Percentiles rank a stretch among this genome's conserved stretches.
phyloP scores from a whole-genome alignment of 331 rosid species.

The Quercus tomentella region DNA sequence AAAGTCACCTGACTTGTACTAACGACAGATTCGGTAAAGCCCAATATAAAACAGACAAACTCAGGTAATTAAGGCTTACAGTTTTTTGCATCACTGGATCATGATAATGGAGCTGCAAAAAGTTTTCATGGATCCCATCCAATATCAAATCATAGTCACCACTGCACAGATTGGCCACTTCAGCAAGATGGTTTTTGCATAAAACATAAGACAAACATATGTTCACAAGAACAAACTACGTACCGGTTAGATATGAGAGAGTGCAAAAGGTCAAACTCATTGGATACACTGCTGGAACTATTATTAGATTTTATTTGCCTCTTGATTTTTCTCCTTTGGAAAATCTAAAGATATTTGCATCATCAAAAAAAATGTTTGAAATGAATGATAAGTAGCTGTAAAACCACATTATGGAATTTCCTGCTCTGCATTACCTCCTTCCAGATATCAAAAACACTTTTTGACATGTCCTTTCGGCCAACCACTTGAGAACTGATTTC shows the following conservation, averaged over 20 bases:
- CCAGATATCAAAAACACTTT: constrained; percentile 76
- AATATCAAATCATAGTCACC: constrained; percentile 81
- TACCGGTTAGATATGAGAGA: constrained; percentile 77
- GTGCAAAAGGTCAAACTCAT: constrained; percentile 66
- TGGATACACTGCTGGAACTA: constrained; percentile 26
- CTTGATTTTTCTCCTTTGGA: constrained; percentile 66
- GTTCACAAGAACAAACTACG: constrained; percentile 27
- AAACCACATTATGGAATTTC: constrained; percentile 12
- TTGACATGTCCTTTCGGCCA: constrained; percentile 80
- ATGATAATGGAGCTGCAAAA: constrained; percentile 83
- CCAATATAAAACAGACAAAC: constrained; percentile 12
- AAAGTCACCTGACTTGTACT: constrained; percentile 25
- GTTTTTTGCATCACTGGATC: constrained; percentile 94
- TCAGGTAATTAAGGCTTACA: constrained; percentile 42
- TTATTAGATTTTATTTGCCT: constrained; percentile 44
- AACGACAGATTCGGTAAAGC: constrained; percentile 15
- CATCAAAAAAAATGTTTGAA: neutral
- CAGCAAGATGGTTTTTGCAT: constrained; percentile 3
- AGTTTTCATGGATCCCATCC: constrained; percentile 92
- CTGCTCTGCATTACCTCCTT: constrained; percentile 54
- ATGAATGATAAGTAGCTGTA: constrained; percentile 2
- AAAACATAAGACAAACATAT: neutral
- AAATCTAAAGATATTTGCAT: constrained; percentile 47
- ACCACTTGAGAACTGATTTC: constrained; percentile 83
- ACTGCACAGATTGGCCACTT: constrained; percentile 44